phyloP scores from a whole-genome alignment of 2,329 filamentous ascomycete genomes.

The Bertia moriformis region DNA sequence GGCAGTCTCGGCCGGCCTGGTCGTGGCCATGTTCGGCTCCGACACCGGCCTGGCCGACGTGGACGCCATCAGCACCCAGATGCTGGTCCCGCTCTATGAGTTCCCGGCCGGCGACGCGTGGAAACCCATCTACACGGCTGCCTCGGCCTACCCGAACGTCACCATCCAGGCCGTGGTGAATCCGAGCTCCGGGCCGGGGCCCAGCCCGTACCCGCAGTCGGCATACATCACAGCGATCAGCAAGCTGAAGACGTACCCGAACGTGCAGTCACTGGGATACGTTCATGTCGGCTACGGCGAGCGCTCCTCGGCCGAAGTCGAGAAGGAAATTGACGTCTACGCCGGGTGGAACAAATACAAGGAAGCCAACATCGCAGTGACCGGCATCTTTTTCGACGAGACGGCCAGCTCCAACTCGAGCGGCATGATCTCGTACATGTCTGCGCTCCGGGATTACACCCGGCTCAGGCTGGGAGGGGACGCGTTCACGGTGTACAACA shows the following conservation, averaged over 20 bases:
- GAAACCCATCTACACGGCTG: neutral
- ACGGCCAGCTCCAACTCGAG: neutral
- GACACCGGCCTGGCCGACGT: too few relatives aligned
- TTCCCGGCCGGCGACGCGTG: neutral
- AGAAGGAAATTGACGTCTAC: neutral
- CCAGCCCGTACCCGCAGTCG: neutral
- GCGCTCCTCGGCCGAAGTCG: neutral
- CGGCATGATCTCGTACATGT: neutral
- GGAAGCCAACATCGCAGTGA: neutral
- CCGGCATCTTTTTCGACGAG: neutral
- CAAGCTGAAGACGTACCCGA: neutral
- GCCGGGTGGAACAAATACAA: neutral
- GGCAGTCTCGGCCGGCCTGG: too few relatives aligned
- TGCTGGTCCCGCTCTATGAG: neutral
- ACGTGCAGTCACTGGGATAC: neutral
- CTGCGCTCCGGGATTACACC: too few relatives aligned
- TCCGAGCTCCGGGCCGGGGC: neutral
- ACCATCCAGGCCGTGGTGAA: neutral
- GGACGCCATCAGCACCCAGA: too few relatives aligned
- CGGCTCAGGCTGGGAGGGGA: neutral
- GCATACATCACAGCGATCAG: neutral
- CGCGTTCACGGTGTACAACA: neutral
- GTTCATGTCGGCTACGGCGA: neutral
- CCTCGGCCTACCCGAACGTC: neutral
- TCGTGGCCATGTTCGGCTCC: too few relatives aligned